phyloP scores from a whole-genome alignment of 2,329 filamentous ascomycete genomes.

The Blumeriella jaapii region DNA sequence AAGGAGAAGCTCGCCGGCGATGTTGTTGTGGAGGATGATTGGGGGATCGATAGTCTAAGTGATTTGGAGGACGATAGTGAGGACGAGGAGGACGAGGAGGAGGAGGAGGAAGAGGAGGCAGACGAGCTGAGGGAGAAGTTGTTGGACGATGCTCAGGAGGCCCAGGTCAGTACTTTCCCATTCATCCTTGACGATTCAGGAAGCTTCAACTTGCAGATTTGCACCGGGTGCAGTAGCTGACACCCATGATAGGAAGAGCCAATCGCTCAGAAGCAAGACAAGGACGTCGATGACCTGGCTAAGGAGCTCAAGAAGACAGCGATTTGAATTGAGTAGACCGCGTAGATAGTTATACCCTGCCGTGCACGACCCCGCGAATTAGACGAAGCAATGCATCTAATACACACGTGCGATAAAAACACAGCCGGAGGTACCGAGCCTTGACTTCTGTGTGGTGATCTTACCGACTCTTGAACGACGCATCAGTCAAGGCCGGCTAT shows the following conservation, averaged over 20 bases:
- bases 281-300: constrained; percentile 72
- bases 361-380: not conserved
- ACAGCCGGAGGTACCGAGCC: too few relatives aligned
- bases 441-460: too few relatives aligned
- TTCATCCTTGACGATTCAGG: too few relatives aligned
- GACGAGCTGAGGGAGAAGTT: constrained; percentile 59
- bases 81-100: constrained; percentile 57
- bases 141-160: constrained; percentile 56
- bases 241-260: too few relatives aligned
- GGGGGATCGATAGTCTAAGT: constrained; percentile 76
- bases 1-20: constrained; percentile 63
- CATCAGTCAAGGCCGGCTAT: too few relatives aligned
- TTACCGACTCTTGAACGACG: too few relatives aligned
- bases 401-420: too few relatives aligned
- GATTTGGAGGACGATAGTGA: constrained; percentile 68
- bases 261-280: constrained; percentile 57
- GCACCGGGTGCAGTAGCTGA: too few relatives aligned
- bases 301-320: constrained; percentile 58
- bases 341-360: constrained; percentile 4
- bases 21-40: constrained; percentile 62
- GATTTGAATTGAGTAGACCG: constrained; percentile 5
- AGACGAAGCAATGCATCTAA: too few relatives aligned
- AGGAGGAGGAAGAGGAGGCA: constrained; percentile 41
- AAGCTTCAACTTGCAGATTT: too few relatives aligned
- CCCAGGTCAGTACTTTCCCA: too few relatives aligned